Base-by-base conservation (phyloP, 2,329 filamentous ascomycete species). In the Aspergillus udagawae region DNA sequence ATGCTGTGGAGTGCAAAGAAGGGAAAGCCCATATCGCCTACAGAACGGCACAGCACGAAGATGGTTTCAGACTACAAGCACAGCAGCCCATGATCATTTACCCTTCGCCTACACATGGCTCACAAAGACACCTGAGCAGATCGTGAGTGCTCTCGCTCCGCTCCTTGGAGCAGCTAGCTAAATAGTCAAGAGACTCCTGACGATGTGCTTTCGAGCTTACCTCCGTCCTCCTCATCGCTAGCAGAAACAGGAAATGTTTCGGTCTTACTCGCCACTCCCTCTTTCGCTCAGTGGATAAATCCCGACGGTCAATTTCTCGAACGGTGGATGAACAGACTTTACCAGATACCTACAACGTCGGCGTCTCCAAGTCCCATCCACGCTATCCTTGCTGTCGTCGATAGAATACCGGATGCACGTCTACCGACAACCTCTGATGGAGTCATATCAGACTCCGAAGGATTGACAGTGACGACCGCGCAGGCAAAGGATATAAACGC, bases 221-320 rank as follows among this genome's bases (percentile, higher is more conserved):
- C 66, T 49, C 51, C 65, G 14, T 55, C 58, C 23, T 60, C 63
- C 28, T 48, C 53, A 14, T 61, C 58, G 4, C 32, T 63, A 8
- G 44, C 58, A 49, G 55, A 56, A 21, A 38, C 59, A 44, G 55
- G 57, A 29, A 61, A 65, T 54, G 61, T 70, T 8, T 71, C 72
- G 17, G 48, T 77, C 41, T 55, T 77, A 23, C 67, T 77, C 50
- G 67, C 70, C 42, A 77, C 74, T 1, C 71, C 74, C 1, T 62
- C 63, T 9, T 75, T 76, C 52, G 72, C 74, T 6, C 63, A 67
- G 51, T 76, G 73, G 73, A 63, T 72, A 47, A 68, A 74, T 51
- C 54, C 69, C n/a, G 55, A 66, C 21, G 60, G 63, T 51, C 48
- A 61, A 7, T 74, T 75, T 42, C 63, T 76, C 4, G 62, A 64